Base-by-base conservation (phyloP, 139 green algal species). In the Mesotaenium endlicherianum region DNA sequence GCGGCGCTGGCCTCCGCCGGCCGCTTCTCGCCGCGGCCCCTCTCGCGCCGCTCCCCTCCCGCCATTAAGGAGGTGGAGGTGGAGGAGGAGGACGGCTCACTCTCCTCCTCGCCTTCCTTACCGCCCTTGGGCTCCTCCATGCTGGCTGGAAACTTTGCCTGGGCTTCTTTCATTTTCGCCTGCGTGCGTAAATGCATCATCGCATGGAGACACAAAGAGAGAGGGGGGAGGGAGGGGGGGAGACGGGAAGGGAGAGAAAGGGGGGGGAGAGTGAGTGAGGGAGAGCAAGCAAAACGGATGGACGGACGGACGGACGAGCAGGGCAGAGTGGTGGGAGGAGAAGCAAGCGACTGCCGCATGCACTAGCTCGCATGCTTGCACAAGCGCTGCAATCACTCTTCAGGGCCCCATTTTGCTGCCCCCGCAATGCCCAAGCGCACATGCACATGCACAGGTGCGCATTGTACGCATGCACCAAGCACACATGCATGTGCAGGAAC, bases 161-260 rank as follows among this genome's bases (percentile, higher is more conserved):
- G 80, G 2, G 41, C 80, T 69, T 31, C 50, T n/a, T 71, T 71
- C 80, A 86, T 86, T 40, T 85, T 84, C 4, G 43, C 78, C 78
- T 85, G 78, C 14, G 34, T 55, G 26, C 38, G 0, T 1, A 76
- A 58, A 64, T 20, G 1, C 26, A 77, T 2, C 11, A 5, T 20
- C 1, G 64, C 1, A 78, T 26, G 30, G 30, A 30, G 16, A 77
- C 11, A 77, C 6, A 59, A 59, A 20, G 26, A 1, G 1, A 58
- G n/a, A 1, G 5, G 30, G 30, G 2, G 38, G 11, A 3, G 31
- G 26, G 69, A 17, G 69, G 69, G 43, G 3, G 14, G 69, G 17
- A 55, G 20, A 55, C 14, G 20, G 42, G 14, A 77, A 58, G 26
- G 69, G 69, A 3, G 69, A 55, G 11, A 20, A 36, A 6, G 14